Base-by-base conservation (phyloP, 208 protist genomes). In the Wallacemonas collosoma region DNA sequence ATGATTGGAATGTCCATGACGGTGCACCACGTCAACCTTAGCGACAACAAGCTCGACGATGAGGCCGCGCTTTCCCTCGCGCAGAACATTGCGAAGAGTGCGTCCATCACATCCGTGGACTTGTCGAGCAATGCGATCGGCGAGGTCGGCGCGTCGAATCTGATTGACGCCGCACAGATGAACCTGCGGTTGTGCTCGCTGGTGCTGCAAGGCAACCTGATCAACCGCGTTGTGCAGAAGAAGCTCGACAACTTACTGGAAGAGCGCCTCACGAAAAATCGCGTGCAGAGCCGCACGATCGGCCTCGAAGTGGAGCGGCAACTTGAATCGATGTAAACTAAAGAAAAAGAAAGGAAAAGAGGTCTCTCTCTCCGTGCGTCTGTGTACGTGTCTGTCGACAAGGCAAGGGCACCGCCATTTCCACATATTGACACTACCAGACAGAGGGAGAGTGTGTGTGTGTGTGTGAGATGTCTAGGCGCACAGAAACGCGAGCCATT, bases 41-140 rank as follows among this genome's bases (percentile, higher is more conserved):
- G 86, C 71, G 89, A 93, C 76, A 96, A 96, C 75, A 68, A 79
- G 15, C 73, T 95, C 40, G 88, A 96, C 62, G 90, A 96, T 71
- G 92, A 95, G 75, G 83, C 80, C 17, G 89, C 92, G 6, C 75
- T 82, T 26, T 75, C 79, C 2, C 62, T 96, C 17, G 83, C 92
- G 50, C 77, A 82, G 17, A 89, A 83, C 77, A 91, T 93, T 6
- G 58, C 81, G 0, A 82, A 89, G n/a, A 80, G 83, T 68, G 80
- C 85, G 40, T 84, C 88, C 26, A 79, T 96, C 51, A 80, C 83
- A 0, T 63, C 73, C 1, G 50, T 95, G 0, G 88, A 96, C 64
- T 72, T 96, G 2, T 93, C 89, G 8, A 72, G 73, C 68, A 96
- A 96, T 66, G 73, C 76, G 3, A 91, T 96, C 67, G 79, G 78